A percentile compares a stretch with the other conserved stretches of the same genome.
phyloP scores from a whole-genome alignment of 352 stramenopile species.

The Globisporangium ultimum region DNA sequence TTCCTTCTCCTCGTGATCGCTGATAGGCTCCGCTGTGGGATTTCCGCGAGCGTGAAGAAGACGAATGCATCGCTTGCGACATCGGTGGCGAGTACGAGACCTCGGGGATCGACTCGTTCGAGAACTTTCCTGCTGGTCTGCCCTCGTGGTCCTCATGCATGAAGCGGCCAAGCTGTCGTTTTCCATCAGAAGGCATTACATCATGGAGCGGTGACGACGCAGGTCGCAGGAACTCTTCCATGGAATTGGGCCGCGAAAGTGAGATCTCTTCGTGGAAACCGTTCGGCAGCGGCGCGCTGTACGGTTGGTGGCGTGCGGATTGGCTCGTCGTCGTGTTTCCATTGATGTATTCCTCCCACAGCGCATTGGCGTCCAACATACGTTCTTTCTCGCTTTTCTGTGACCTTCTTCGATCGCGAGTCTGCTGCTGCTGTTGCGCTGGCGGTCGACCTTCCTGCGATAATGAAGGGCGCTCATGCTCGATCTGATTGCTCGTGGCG shows the following conservation, averaged over 20 bases:
- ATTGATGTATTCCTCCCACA: conserved; percentile 43
- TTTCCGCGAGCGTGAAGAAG: background rate
- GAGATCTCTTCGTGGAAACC: conserved; percentile 30
- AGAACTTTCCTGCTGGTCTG: conserved; percentile 10
- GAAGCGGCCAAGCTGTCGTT: background rate
- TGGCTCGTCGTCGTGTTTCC: conserved; percentile 14
- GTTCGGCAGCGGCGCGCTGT: conserved; percentile 2
- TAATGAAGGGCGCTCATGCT: conserved; percentile 9
- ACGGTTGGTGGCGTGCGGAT: conserved; percentile 6
- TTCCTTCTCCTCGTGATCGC: background rate
- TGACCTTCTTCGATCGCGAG: conserved; percentile 7
- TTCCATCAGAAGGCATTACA: background rate
- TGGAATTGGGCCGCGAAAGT: conserved; percentile 11
- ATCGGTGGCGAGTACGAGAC: conserved; percentile 27
- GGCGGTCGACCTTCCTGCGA: background rate
- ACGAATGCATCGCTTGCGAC: conserved; percentile 9
- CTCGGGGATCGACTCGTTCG: conserved; percentile 20
- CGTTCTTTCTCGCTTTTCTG: conserved; percentile 23
- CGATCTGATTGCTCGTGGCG: conserved; percentile 8
- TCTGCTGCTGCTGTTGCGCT: conserved; percentile 12
- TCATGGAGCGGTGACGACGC: background rate
- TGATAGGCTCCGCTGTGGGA: background rate
- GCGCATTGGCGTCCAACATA: conserved; percentile 20
- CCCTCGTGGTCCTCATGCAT: too few species aligned
- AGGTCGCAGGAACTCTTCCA: conserved; percentile 3